Evolutionary conservation across 345 rosid genomes (phyloP).

Genomic region (Nephelium lappaceum): DNA sequence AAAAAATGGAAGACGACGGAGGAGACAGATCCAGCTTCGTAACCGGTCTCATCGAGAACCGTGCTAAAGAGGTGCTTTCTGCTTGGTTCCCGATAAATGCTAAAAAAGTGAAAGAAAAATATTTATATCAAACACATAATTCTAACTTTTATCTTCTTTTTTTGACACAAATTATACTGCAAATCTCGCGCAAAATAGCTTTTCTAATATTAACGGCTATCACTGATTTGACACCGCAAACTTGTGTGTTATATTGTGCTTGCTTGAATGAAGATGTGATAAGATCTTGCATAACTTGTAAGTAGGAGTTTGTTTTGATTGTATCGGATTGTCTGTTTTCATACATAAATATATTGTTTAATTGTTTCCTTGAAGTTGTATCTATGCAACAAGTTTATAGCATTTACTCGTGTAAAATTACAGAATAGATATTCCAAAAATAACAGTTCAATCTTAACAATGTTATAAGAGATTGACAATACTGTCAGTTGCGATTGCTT

Average conservation of each 20-base stretch:
- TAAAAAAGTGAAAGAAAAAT: neutral
- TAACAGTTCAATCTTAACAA: neutral
- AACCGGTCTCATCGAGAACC: constrained; percentile 80
- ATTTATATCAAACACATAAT: neutral
- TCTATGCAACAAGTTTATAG: neutral
- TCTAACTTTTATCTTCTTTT: neutral
- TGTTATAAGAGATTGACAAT: neutral
- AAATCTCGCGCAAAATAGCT: neutral
- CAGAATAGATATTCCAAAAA: neutral
- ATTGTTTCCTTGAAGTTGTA: neutral
- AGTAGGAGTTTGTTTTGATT: neutral
- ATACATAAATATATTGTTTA: neutral
- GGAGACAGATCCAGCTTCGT: constrained; percentile 86
- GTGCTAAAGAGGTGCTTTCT: constrained; percentile 87
- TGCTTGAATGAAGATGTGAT: neutral
- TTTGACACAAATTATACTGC: neutral
- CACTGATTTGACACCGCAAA: neutral
- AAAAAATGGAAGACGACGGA: constrained; percentile 84
- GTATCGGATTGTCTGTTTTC: neutral
- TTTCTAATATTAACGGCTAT: neutral
- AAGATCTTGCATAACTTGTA: neutral
- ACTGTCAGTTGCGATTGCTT: neutral
- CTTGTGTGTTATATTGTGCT: neutral
- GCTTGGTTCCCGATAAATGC: constrained; percentile 35
- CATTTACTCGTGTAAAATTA: neutral